Evolutionary conservation across 495 filamentous ascomycete species (phyloP).

Genomic region (Neurospora sp.): DNA sequence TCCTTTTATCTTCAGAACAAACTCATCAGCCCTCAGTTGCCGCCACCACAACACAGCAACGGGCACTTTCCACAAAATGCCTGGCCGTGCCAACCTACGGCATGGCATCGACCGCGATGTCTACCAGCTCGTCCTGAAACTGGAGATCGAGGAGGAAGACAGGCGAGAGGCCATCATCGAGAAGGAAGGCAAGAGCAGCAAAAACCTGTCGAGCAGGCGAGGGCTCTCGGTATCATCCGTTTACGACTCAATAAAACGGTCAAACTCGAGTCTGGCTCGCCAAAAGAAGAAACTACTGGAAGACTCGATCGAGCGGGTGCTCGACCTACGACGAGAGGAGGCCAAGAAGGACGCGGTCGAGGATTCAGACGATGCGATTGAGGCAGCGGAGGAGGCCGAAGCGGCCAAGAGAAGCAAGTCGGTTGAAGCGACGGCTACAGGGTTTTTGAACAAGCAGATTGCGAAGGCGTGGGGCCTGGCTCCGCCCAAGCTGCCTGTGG

Average conservation of each 20-base stretch:
- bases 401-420: slow-evolving; percentile 10
- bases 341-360: slow-evolving; percentile 42
- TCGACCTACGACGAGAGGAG: slow-evolving; percentile 64
- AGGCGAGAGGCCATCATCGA: slow-evolving; percentile 10
- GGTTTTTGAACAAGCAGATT: slow-evolving; percentile 26
- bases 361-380: slow-evolving; percentile 53
- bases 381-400: slow-evolving; percentile 45
- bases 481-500: slow-evolving; percentile 21
- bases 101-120: slow-evolving; percentile 35
- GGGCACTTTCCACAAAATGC: slow-evolving; percentile 1
- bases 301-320: slow-evolving; percentile 75
- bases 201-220: not conserved
- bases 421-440: slow-evolving; percentile 15
- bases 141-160: slow-evolving; percentile 41
- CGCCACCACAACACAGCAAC: not conserved
- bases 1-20: not conserved
- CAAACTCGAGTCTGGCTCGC: slow-evolving; percentile 74
- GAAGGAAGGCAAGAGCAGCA: slow-evolving; percentile 1
- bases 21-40: not conserved
- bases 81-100: slow-evolving; percentile 9
- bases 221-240: slow-evolving; percentile 50
- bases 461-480: slow-evolving; percentile 50
- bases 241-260: slow-evolving; percentile 68
- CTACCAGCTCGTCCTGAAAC: slow-evolving; percentile 65
- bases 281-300: slow-evolving; percentile 72